Evolutionary conservation across 1,284 basidiomycete species (phyloP).

Genomic region (Ganoderma resinaceum): DNA sequence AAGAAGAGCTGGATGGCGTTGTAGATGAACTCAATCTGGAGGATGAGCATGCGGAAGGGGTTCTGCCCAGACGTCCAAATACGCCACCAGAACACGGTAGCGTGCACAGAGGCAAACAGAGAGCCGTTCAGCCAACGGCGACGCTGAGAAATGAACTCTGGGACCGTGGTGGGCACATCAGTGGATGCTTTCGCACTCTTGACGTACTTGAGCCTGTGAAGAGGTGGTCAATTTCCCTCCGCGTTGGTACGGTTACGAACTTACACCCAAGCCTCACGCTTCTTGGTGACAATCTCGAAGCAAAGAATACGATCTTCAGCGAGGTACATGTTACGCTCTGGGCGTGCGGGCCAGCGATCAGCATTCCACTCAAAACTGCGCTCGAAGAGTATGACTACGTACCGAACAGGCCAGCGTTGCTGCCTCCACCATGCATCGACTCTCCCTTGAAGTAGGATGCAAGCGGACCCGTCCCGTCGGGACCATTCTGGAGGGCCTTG

Average conservation of each 20-base stretch:
- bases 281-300: constrained; percentile 98
- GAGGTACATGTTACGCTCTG: constrained; percentile 89
- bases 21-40: constrained; percentile 88
- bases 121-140: constrained; percentile 92
- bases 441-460: constrained; percentile 93
- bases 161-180: constrained; percentile 84
- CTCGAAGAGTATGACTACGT: constrained; percentile 23
- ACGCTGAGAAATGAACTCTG: constrained; percentile 92
- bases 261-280: constrained; percentile 81
- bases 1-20: constrained; percentile 82
- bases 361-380: neutral
- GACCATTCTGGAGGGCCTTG: constrained; percentile 82
- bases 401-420: constrained; percentile 75
- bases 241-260: constrained; percentile 40
- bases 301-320: constrained; percentile 96
- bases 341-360: constrained; percentile 12
- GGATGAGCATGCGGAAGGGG: constrained; percentile 82
- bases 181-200: constrained; percentile 91
- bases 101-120: constrained; percentile 86
- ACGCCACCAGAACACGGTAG: constrained; percentile 83
- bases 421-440: constrained; percentile 76
- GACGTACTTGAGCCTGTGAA: constrained; percentile 81
- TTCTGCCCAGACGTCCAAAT: constrained; percentile 93
- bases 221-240: constrained; percentile 11
- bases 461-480: constrained; percentile 87